phyloP scores from a whole-genome alignment of 2,329 filamentous ascomycete species.

The Hypoxylon sp. region DNA sequence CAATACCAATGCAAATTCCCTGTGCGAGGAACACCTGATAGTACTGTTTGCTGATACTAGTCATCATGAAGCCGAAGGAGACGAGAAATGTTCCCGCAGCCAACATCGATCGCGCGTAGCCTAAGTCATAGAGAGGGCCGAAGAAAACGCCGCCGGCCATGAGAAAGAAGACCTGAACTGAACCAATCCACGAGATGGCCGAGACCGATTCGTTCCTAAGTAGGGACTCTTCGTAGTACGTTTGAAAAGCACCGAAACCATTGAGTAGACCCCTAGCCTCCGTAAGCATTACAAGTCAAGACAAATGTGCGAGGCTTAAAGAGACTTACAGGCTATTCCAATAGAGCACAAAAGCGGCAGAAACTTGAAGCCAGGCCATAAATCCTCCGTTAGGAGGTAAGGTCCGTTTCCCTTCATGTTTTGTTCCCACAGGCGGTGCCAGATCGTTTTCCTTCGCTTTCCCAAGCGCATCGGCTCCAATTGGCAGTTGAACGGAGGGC shows the following conservation, averaged over 20 bases:
- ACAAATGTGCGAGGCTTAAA: background rate
- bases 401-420: slow-evolving; percentile 1
- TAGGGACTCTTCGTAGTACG: slow-evolving; percentile 12
- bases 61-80: slow-evolving; percentile 17
- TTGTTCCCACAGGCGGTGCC: background rate
- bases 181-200: slow-evolving; percentile 22
- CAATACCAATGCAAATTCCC: slow-evolving; percentile 14
- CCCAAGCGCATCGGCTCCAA: background rate
- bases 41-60: slow-evolving; percentile 10
- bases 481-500: background rate
- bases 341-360: slow-evolving; percentile 19
- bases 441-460: background rate
- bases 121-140: slow-evolving; percentile 11
- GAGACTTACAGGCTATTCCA: slow-evolving; percentile 16
- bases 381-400: slow-evolving; percentile 4
- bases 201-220: slow-evolving; percentile 1
- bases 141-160: slow-evolving; percentile 18
- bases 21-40: slow-evolving; percentile 17
- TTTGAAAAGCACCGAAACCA: slow-evolving; percentile 17
- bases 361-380: slow-evolving; percentile 22
- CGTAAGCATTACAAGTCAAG: slow-evolving; percentile 1
- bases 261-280: slow-evolving; percentile 10
- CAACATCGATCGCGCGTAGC: slow-evolving; percentile 10
- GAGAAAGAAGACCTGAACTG: slow-evolving; percentile 21
- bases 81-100: slow-evolving; percentile 4